Base-by-base conservation (phyloP, 1,139 yeast genomes). In the Diutina mesorugosa region DNA sequence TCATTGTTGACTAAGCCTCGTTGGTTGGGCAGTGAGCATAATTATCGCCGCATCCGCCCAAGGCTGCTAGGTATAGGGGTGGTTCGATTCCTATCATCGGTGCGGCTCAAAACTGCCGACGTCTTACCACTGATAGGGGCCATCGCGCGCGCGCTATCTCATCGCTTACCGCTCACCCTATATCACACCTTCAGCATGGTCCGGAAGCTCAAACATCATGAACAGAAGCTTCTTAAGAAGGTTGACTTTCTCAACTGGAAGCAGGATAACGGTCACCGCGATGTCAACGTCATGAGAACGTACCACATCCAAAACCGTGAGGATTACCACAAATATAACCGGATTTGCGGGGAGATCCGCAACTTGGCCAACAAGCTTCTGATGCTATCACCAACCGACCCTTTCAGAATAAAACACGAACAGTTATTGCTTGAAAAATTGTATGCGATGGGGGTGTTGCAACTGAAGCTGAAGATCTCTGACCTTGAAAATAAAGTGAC, bases 211-310 rank as follows among this genome's bases (percentile, higher is more conserved):
- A 95, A 93, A 70, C 90, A 88, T 73, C 99, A 93, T 72, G 99
- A 93, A 79, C 85, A 88, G 77, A 91, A 90, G 73, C 82, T 93
- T 67, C 81, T 93, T 66, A 91, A 89, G 76, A 95, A 93, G 72
- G 98, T 93, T 59, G 98, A 93, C 69, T 90, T 95, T 74, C 87
- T 90, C 57, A 96, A 93, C 70, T 95, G 98, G 97, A 93, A 93
- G 70, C 96, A 90, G 67, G 99, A 93, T 69, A 86, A 86, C 59
- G 91, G 95, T 47, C 99, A 95, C 69, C 77, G 99, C 61, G 99
- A 93, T 65, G 85, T 96, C 45, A 95, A 89, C 69, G 96, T 95
- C 51, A 93, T 93, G 96, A 80, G 95, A 65, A 87, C 90, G 56
- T 95, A 91, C 70, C 97, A 91, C 68, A 80, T 95, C 56, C 97